Evolutionary conservation across 1,139 yeast species (phyloP).

Genomic region (Nematodospora anomalae): DNA sequence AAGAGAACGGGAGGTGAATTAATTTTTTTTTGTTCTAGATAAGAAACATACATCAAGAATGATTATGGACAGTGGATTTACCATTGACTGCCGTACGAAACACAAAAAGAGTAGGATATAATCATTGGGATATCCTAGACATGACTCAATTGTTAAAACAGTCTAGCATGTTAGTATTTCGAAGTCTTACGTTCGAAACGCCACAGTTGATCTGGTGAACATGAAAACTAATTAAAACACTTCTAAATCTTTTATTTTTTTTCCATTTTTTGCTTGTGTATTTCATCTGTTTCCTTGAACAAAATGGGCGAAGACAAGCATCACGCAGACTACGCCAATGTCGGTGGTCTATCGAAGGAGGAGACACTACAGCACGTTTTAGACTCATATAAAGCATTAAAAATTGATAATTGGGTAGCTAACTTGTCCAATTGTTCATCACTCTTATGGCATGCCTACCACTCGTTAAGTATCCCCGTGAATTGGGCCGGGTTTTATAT

Average conservation of each 20-base stretch:
- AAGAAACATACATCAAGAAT: not conserved
- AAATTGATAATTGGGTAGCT: constrained; percentile 80
- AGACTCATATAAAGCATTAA: constrained; percentile 67
- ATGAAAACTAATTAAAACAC: too few relatives aligned
- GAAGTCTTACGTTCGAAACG: too few relatives aligned
- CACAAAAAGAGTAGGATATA: too few relatives aligned
- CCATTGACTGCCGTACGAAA: too few relatives aligned
- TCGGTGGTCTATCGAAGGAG: constrained; percentile 35
- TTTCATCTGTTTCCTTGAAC: too few relatives aligned
- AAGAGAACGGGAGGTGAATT: not conserved
- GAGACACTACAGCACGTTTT: constrained; percentile 63
- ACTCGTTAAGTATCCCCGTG: constrained; percentile 54
- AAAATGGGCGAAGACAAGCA: constrained; percentile 19
- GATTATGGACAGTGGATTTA: too few relatives aligned
- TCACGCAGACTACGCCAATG: constrained; percentile 68
- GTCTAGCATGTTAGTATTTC: too few relatives aligned
- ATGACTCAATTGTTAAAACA: too few relatives aligned
- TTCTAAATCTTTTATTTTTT: too few relatives aligned
- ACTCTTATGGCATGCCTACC: constrained; percentile 84
- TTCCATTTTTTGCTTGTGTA: too few relatives aligned
- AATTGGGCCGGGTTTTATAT: constrained; percentile 97
- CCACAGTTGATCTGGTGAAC: too few relatives aligned
- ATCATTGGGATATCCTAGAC: too few relatives aligned
- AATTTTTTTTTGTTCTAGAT: not conserved
- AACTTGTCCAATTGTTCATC: constrained; percentile 86